Conservation (phyloP, 768 basidiomycete species). For the Xerocomellus dryophilus region DNA sequence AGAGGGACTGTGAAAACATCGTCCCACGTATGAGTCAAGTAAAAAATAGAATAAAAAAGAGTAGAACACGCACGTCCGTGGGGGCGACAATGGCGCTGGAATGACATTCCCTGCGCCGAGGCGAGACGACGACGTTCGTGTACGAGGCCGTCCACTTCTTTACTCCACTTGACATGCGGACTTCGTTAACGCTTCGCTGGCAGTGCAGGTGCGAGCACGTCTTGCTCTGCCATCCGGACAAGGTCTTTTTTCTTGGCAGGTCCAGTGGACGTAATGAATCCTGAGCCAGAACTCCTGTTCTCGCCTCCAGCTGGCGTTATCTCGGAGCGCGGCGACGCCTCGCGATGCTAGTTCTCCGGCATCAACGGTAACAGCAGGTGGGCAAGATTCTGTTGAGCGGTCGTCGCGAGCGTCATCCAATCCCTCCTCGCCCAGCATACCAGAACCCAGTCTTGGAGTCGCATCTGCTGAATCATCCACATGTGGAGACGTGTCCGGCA, state of each 20-base stretch:
- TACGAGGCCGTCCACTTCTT: slow-evolving; percentile 41
- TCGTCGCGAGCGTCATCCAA: not conserved
- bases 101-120: slow-evolving; percentile 45
- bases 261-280: not conserved
- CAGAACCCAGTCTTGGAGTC: slow-evolving; percentile 20
- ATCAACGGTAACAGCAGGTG: not conserved
- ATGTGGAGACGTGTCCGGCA: not conserved
- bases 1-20: slow-evolving; percentile 46
- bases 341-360: slow-evolving; percentile 3
- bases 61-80: slow-evolving; percentile 62
- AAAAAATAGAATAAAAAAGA: not conserved
- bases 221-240: slow-evolving; percentile 31
- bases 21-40: too few species aligned
- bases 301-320: slow-evolving; percentile 5
- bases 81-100: slow-evolving; percentile 98
- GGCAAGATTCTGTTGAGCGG: not conserved
- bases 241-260: slow-evolving; percentile 24
- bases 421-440: not conserved
- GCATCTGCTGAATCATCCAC: slow-evolving; percentile 6
- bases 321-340: slow-evolving; percentile 9
- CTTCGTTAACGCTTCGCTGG: slow-evolving; percentile 36
- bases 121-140: slow-evolving; percentile 25
- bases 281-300: not conserved
- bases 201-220: slow-evolving; percentile 11
- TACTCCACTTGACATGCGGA: slow-evolving; percentile 44